These are phyloP conservation scores for Theobroma cacao DNA, from an alignment of 345 rosid species.

Conservation along the genomic window DNA sequence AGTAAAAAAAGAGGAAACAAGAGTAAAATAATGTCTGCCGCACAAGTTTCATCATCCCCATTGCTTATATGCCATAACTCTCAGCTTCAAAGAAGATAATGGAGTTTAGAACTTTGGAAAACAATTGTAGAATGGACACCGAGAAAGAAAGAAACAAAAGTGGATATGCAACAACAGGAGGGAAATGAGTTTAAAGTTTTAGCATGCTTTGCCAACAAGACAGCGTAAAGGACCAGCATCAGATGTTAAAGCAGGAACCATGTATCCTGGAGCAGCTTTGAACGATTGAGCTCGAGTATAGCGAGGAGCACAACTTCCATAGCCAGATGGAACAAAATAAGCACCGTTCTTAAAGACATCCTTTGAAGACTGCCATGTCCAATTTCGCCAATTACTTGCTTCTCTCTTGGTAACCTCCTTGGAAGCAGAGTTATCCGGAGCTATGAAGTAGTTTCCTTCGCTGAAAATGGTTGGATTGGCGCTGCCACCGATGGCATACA, in stretches of 20 bases:
- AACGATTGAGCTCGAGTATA: constrained; percentile 55
- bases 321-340: constrained; percentile 82
- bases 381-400: constrained; percentile 48
- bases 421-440: constrained; percentile 41
- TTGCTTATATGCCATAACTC: no score
- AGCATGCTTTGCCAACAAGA: constrained; percentile 35
- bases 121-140: background rate
- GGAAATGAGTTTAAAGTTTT: background rate
- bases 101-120: background rate
- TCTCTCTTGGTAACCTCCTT: constrained; percentile 95
- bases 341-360: constrained; percentile 82
- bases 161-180: background rate
- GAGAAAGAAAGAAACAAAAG: background rate
- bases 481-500: constrained; percentile 96
- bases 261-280: constrained; percentile 49
- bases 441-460: constrained; percentile 83
- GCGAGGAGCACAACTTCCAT: constrained; percentile 55
- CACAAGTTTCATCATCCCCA: no score
- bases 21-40: no score
- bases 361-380: constrained; percentile 86
- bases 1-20: background rate
- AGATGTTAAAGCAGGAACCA: constrained; percentile 64
- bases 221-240: constrained; percentile 73
- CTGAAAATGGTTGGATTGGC: constrained; percentile 89
- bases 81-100: background rate